Conservation (phyloP, 176 grass and related monocot species). For the Carex myosuroides region DNA sequence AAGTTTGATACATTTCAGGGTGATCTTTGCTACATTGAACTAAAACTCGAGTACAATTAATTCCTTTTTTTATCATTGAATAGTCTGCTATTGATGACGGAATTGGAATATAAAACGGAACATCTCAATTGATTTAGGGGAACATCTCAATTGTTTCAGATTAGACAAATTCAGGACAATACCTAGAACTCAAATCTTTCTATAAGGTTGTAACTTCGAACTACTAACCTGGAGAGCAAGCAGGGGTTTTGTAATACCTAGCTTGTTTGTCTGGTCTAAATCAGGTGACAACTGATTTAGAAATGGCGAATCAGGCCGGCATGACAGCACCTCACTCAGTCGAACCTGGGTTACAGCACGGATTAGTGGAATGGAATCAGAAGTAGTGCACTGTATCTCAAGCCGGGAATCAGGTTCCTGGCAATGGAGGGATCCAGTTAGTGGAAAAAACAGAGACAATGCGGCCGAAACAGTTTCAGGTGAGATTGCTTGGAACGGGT, state of each 20-base stretch:
- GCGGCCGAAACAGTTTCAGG: conserved; percentile 30
- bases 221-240: conserved; percentile 39
- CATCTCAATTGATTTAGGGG: background rate
- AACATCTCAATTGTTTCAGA: background rate
- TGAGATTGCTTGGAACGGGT: conserved; percentile 34
- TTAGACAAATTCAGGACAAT: background rate
- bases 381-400: background rate
- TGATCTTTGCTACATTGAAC: background rate
- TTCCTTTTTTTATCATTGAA: background rate
- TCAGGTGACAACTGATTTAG: conserved; percentile 39
- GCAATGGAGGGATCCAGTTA: conserved; percentile 30
- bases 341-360: conserved; percentile 14
- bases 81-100: background rate
- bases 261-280: background rate
- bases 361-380: conserved; percentile 23
- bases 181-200: background rate
- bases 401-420: conserved; percentile 9
- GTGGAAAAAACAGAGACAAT: conserved; percentile 32
- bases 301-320: conserved; percentile 29
- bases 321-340: conserved; percentile 22
- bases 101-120: background rate
- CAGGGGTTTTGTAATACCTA: background rate
- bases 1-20: background rate
- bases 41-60: background rate
- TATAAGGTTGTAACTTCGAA: background rate